Conservation (phyloP, 306 rosid species). For the Corylus heterophylla region DNA sequence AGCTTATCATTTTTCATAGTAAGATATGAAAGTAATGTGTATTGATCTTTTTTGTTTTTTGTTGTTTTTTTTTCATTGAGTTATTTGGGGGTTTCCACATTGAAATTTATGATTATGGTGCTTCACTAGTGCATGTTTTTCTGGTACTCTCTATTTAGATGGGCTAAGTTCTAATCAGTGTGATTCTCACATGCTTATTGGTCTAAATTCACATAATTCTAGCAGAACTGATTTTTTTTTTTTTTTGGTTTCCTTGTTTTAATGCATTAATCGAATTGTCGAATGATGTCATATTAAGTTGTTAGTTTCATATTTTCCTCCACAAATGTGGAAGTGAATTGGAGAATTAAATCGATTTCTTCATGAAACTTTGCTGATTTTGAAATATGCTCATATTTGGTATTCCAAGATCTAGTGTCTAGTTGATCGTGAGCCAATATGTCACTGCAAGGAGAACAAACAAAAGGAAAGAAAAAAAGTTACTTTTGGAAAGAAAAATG, state of each 20-base stretch:
- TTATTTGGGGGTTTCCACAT: neutral
- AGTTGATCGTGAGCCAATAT: neutral
- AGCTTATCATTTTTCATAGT: neutral
- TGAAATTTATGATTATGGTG: neutral
- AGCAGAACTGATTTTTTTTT: neutral
- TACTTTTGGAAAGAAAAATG: neutral
- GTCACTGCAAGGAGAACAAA: neutral
- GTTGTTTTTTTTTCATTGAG: neutral
- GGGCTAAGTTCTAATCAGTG: neutral
- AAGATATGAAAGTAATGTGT: neutral
- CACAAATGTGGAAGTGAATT: neutral
- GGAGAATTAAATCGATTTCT: neutral
- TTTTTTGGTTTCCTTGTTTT: neutral
- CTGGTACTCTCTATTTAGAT: neutral
- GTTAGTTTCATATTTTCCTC: neutral
- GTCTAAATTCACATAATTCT: neutral
- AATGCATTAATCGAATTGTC: neutral
- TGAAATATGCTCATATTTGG: neutral
- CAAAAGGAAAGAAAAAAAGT: neutral
- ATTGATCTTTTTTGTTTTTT: too few relatives aligned
- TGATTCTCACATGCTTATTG: neutral
- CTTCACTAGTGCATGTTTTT: neutral
- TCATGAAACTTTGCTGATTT: too few relatives aligned
- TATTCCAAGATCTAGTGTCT: neutral
- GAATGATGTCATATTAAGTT: neutral